phyloP scores from a whole-genome alignment of 2,329 filamentous ascomycete genomes.

The Aureobasidium sp. region DNA sequence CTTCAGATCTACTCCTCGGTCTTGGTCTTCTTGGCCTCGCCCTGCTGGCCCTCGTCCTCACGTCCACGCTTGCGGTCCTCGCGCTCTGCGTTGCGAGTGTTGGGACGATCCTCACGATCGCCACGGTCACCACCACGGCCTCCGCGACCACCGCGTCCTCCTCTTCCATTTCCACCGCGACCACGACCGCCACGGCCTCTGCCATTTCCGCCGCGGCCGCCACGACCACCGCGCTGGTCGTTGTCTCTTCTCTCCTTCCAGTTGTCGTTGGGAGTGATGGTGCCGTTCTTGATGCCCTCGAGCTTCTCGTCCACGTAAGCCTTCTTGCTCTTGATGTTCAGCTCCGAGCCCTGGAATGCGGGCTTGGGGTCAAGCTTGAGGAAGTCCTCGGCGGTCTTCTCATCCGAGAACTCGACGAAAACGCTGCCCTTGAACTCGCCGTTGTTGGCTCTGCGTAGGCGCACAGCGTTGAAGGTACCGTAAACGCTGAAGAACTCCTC shows the following conservation, averaged over 20 bases:
- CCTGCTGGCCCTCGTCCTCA: conserved; percentile 14
- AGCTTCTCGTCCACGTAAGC: conserved; percentile 59
- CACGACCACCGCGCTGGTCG: conserved; percentile 10
- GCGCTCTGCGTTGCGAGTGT: conserved; percentile 16
- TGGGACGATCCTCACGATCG: conserved; percentile 12
- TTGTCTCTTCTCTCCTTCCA: conserved; percentile 11
- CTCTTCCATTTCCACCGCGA: conserved; percentile 1
- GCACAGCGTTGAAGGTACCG: conserved; percentile 72
- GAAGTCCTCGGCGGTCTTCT: conserved; percentile 74
- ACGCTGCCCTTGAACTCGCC: conserved; percentile 90
- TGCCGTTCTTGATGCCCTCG: conserved; percentile 19
- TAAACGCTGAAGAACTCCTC: conserved; percentile 83
- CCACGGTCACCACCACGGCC: conserved; percentile 17
- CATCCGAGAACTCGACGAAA: conserved; percentile 82
- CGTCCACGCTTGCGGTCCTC: conserved; percentile 13
- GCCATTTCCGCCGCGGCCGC: conserved; percentile 7
- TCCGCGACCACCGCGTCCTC: conserved; percentile 16
- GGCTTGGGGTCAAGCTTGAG: conserved; percentile 71
- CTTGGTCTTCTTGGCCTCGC: conserved; percentile 20
- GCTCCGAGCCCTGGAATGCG: conserved; percentile 63
- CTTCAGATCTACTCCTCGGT: conserved; percentile 13
- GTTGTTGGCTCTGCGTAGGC: conserved; percentile 65
- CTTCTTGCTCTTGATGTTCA: conserved; percentile 80
- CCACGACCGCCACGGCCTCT: neutral
- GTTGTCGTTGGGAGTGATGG: conserved; percentile 3